Conservation (phyloP, 2,329 filamentous ascomycete genomes). For the Aspergillus hiratsukae region DNA sequence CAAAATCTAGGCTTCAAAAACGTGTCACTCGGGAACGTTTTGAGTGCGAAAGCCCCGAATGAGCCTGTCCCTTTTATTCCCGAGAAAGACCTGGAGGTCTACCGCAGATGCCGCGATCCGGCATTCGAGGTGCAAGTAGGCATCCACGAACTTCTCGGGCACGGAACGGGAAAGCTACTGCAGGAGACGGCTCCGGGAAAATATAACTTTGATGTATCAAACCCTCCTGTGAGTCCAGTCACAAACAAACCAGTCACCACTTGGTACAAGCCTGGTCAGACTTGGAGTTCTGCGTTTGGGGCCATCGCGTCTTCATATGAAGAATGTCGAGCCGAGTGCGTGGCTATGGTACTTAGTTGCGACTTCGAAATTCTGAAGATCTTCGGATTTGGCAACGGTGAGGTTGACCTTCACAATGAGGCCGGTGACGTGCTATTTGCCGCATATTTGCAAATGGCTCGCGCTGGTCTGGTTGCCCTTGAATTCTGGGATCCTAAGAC, state of each 20-base stretch:
- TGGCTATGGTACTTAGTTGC: conserved; percentile 85
- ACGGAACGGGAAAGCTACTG: conserved; percentile 88
- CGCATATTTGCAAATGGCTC: conserved; percentile 88
- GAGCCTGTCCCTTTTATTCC: conserved; percentile 90
- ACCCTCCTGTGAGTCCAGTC: conserved; percentile 76
- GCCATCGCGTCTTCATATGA: conserved; percentile 84
- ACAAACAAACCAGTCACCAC: conserved; percentile 71
- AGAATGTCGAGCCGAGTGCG: conserved; percentile 89
- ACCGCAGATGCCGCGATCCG: conserved; percentile 74
- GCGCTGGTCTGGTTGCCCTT: conserved; percentile 80
- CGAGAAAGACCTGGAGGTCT: conserved; percentile 70
- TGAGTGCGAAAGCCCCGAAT: conserved; percentile 85
- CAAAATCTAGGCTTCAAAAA: conserved; percentile 65
- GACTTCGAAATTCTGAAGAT: conserved; percentile 86
- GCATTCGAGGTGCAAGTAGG: conserved; percentile 96
- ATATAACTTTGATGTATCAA: conserved; percentile 82
- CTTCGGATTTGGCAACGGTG: conserved; percentile 83
- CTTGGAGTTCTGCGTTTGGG: conserved; percentile 90
- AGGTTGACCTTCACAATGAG: conserved; percentile 64
- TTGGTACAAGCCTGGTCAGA: conserved; percentile 94
- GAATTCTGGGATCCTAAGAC: conserved; percentile 94
- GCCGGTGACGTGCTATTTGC: conserved; percentile 85
- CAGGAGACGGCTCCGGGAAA: conserved; percentile 78
- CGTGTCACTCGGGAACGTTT: conserved; percentile 82
- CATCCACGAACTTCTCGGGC: conserved; percentile 82